Base-by-base conservation (phyloP, 1,139 yeast genomes). In the Yamadazyma siamensis region DNA sequence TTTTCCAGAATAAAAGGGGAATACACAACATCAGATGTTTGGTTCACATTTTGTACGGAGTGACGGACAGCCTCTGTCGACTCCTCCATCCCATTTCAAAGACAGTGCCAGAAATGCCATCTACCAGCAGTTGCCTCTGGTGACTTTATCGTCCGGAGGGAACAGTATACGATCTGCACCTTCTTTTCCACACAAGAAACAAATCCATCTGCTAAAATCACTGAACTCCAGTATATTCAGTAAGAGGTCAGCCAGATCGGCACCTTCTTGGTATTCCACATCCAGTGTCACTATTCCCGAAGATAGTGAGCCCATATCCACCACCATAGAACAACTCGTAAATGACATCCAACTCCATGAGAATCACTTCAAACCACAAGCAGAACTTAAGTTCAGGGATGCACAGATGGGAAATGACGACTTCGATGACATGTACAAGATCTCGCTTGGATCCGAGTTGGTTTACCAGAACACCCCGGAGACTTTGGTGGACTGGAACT, bases 251-350 rank as follows among this genome's bases (percentile, higher is more conserved):
- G 67, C 65, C 8, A 48, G 74, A 17, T 59, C 67, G 6, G 72
- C 73, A 0, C 74, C 73, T 2, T 62, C 69, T 14, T 52, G 65
- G 19, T 66, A 65, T 41, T 61, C 70, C 23, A 50, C 56, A 27
- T 60, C 68, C 15, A 65, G 72, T 1, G 72, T 68, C 21, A 68
- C 74, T 12, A 67, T 68, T 21, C 75, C 75, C 2, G 75, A 67
- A 44, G 73, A 68, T 39, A 50, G 61, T 32, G 74, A 65, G 36
- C 72, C 71, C 3, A 48, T 64, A 3, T 52, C 68, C 15, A 60
- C 62, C 19, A 65, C 72, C 0, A 67, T 68, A 5, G 75, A 68
- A 35, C 73, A 67, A 44, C 49, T 67, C 21, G 66, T 68, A 21
- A 65, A 65, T 38, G 73, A 67, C 40, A 59, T 67, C 6, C 60